phyloP scores from a whole-genome alignment of 495 filamentous ascomycete species.

The Aspergillus panamensis region DNA sequence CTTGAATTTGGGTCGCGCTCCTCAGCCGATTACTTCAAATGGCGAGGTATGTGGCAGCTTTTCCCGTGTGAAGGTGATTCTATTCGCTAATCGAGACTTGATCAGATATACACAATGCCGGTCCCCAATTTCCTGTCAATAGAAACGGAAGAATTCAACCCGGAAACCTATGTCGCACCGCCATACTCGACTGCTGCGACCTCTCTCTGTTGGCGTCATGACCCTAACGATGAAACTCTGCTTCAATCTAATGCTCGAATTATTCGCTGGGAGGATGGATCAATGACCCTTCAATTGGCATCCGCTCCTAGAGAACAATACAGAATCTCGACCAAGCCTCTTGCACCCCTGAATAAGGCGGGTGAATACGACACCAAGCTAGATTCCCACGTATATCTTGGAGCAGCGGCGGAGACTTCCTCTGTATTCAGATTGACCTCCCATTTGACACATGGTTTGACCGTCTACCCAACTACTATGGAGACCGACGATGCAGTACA shows the following conservation, averaged over 20 bases:
- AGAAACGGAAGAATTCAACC: conserved; percentile 68
- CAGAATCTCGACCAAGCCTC: conserved; percentile 68
- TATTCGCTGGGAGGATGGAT: conserved; percentile 81
- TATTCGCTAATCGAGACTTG: conserved; percentile 7
- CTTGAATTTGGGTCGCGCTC: conserved; percentile 58
- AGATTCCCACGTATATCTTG: conserved; percentile 81
- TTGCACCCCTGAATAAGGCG: conserved; percentile 65
- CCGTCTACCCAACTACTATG: conserved; percentile 63
- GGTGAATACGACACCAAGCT: conserved; percentile 61
- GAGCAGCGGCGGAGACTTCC: conserved; percentile 65
- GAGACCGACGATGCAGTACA: conserved; percentile 76
- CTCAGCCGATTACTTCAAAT: conserved; percentile 68
- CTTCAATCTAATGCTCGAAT: conserved; percentile 75
- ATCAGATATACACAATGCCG: conserved; percentile 71
- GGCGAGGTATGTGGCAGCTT: conserved; percentile 45
- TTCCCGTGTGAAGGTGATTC: not conserved
- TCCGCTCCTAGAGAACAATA: conserved; percentile 73
- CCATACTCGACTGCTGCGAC: conserved; percentile 63
- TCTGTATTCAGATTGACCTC: conserved; percentile 70
- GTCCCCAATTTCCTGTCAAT: conserved; percentile 77
- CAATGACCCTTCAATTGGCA: conserved; percentile 72
- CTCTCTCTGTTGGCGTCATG: conserved; percentile 67
- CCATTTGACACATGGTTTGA: conserved; percentile 74
- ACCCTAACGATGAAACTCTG: conserved; percentile 54
- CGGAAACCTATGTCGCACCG: conserved; percentile 66